Percentiles rank a stretch among this genome's conserved stretches.
Conservation (phyloP, 257 asterid species). For the Nicotiana tabacum region DNA sequence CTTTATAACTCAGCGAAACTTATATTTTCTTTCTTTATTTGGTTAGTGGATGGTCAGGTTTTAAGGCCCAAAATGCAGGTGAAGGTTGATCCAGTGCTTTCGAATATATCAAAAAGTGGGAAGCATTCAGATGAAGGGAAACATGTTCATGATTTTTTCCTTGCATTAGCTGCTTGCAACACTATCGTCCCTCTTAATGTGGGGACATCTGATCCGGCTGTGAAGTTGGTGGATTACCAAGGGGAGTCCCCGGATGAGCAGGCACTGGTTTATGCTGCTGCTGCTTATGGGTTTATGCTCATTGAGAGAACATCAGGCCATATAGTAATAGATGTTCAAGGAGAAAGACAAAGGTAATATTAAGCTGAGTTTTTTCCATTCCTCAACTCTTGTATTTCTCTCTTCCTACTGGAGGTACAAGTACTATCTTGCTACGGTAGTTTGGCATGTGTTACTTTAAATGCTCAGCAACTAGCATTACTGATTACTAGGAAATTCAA, state of each 20-base stretch:
- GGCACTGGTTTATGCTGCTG: conserved; percentile 96
- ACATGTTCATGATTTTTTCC: conserved; percentile 58
- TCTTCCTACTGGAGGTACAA: conserved; percentile 3
- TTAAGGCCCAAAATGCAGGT: conserved; percentile 82
- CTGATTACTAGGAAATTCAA: not conserved
- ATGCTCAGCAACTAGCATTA: not conserved
- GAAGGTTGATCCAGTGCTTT: conserved; percentile 65
- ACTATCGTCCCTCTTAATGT: conserved; percentile 82
- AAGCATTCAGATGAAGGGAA: conserved; percentile 50
- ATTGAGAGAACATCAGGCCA: conserved; percentile 92
- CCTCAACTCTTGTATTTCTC: conserved; percentile 6
- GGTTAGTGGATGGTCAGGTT: conserved; percentile 51
- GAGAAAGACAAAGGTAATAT: conserved; percentile 76
- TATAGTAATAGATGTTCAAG: conserved; percentile 76
- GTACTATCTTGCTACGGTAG: not conserved
- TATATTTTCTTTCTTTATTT: conserved; percentile 18
- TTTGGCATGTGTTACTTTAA: not conserved
- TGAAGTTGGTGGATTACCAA: conserved; percentile 78
- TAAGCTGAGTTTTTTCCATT: conserved; percentile 13
- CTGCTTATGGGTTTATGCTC: conserved; percentile 92
- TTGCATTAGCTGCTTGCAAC: conserved; percentile 96
- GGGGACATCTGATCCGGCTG: conserved; percentile 75
- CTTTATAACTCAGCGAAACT: not conserved
- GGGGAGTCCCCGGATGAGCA: conserved; percentile 99
- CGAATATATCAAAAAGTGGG: conserved; percentile 40